Percentiles rank a stretch among this genome's conserved stretches.
These are phyloP conservation scores for Silene latifolia DNA, from an alignment of 148 eudicot species.

Conservation along the genomic window DNA sequence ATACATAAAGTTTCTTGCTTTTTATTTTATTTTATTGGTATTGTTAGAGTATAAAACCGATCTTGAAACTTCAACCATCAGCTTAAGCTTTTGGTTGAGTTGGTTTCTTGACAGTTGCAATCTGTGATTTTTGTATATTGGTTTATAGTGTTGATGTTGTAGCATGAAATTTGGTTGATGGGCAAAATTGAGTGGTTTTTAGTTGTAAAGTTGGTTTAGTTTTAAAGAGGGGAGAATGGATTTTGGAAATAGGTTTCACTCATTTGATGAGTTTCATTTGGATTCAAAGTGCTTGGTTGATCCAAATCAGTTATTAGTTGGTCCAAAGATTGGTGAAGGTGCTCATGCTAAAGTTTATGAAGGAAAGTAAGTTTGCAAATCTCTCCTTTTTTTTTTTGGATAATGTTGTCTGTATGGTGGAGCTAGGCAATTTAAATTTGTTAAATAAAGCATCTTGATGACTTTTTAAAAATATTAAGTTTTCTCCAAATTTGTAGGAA, in stretches of 20 bases:
- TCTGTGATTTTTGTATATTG: slow-evolving; percentile 8
- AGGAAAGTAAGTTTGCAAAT: slow-evolving; percentile 39
- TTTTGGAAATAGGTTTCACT: slow-evolving; percentile 32
- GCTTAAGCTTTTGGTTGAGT: no score
- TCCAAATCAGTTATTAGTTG: slow-evolving; percentile 48
- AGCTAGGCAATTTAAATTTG: not conserved
- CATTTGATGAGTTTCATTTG: slow-evolving; percentile 37
- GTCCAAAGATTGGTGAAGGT: slow-evolving; percentile 53
- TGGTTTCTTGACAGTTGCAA: not conserved
- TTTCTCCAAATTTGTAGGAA: not conserved
- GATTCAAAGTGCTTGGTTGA: slow-evolving; percentile 46
- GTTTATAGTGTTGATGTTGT: slow-evolving; percentile 4
- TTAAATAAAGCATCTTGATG: not conserved
- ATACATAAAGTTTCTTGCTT: not conserved
- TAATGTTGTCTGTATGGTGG: not conserved
- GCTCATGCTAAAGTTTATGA: slow-evolving; percentile 54
- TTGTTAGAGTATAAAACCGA: no score
- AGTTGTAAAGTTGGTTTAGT: slow-evolving; percentile 14
- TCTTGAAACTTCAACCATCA: no score
- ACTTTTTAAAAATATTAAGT: not conserved
- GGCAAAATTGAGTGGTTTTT: slow-evolving; percentile 9
- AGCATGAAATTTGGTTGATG: slow-evolving; percentile 15
- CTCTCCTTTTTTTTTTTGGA: not conserved
- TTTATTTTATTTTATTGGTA: no score
- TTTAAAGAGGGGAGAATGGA: slow-evolving; percentile 27